Percentiles rank a stretch among this genome's conserved stretches.
Conservation (phyloP, 75 land plant species). For the Picea sitchensis region DNA sequence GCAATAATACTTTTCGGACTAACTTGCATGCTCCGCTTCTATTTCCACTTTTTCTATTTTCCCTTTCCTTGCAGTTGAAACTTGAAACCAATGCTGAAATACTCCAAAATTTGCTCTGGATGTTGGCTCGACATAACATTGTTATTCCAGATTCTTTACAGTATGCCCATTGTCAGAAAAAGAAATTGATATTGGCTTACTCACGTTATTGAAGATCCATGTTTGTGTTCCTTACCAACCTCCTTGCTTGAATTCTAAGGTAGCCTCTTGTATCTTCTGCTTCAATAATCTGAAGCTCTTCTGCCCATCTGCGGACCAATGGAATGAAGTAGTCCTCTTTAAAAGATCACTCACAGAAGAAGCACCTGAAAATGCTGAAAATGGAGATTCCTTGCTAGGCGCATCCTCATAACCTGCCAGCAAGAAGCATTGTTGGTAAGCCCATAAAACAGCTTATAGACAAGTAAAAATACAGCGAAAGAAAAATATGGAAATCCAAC, state of each 20-base stretch:
- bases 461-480: background rate
- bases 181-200: too few species aligned
- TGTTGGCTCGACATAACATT: too few species aligned
- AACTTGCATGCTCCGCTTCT: too few species aligned
- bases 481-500: background rate
- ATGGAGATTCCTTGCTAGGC: constrained; percentile 14
- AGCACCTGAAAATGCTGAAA: constrained; percentile 16
- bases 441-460: background rate
- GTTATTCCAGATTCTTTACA: too few species aligned
- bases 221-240: constrained; percentile 8
- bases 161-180: too few species aligned
- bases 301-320: constrained; percentile 31
- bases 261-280: constrained; percentile 49
- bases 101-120: too few species aligned
- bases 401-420: constrained; percentile 50
- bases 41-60: too few species aligned
- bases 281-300: constrained; percentile 32
- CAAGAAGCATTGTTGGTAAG: background rate
- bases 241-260: constrained; percentile 22
- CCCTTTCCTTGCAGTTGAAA: too few species aligned
- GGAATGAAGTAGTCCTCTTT: constrained; percentile 33
- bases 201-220: too few species aligned
- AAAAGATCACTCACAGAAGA: constrained; percentile 26
- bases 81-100: too few species aligned
- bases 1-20: too few species aligned